Evolutionary conservation across 2,329 filamentous ascomycete species (phyloP), one percentile per base, ranked within the genome.

Genomic region (Colletotrichum euphorbiae): DNA sequence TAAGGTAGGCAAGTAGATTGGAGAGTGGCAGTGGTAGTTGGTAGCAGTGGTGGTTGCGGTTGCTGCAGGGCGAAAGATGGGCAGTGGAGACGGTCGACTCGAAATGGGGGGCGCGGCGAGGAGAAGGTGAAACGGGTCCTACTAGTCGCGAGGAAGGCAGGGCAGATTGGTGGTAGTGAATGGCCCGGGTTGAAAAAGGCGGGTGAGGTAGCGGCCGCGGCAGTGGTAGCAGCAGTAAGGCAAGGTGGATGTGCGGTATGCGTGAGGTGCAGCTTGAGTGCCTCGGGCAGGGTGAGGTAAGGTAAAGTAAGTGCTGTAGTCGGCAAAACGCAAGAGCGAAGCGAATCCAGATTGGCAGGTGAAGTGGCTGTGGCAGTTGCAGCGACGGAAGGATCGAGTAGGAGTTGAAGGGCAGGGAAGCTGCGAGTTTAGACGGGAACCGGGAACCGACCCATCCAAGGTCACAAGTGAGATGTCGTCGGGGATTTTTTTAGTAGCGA

Each of bases 61-160:
- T 57, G 65, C 65, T 68, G 65, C 65, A 68, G 65, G 60, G 65
- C 65, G 65, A 68, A 67, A 68, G 65, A 68, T 65, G 65, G 60
- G 62, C 28, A 58, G 65, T 58, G 60, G 60, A 55, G 61, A 52
- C 40, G 60, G 62, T 62, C 52, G 59, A 70, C 48, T 67, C 58
- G 45, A 67, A 69, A 63, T 63, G 58, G 62, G 67, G 65, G 64
- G 36, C 50, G 50, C 55, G 62, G 45, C 40, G 67, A 64, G 52
- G 36, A 45, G 56, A 40, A 51, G 62, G 62, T 56, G 62, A 51
- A 65, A 62, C 55, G 64, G 52, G 60, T 61, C 28, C 28, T 55
- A 55, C 28, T 55, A 55, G 63, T 40, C 62, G 17, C 12, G 38
- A 54, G 57, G 38, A 28, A 54, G 17, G 51, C 51, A 54, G 51